A percentile compares a stretch with the other conserved stretches of the same genome.
phyloP scores from a whole-genome alignment of 495 filamentous ascomycete species.

The Pyronema omphalodes region DNA sequence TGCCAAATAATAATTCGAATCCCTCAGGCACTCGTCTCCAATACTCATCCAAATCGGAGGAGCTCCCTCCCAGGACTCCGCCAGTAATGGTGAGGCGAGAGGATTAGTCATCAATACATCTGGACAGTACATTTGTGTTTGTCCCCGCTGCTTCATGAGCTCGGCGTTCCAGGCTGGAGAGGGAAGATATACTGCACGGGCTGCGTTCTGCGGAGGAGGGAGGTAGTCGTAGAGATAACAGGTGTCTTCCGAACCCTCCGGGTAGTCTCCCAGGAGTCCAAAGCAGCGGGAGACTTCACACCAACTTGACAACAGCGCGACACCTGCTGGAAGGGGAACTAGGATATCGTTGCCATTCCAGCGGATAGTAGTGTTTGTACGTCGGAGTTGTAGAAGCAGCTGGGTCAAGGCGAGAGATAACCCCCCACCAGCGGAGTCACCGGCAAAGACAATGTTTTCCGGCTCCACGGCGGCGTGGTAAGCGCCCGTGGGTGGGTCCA shows the following conservation, averaged over 20 bases:
- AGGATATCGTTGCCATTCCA: constrained; percentile 42
- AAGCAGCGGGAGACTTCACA: constrained; percentile 54
- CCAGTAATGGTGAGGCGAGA: constrained; percentile 50
- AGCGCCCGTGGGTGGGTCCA: constrained; percentile 58
- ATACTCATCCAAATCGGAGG: constrained; percentile 55
- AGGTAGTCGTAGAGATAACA: constrained; percentile 65
- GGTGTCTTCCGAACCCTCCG: constrained; percentile 38
- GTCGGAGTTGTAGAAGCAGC: constrained; percentile 51
- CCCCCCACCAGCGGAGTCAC: constrained; percentile 81
- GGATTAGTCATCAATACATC: constrained; percentile 50
- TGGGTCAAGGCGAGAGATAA: constrained; percentile 54
- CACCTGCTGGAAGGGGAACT: constrained; percentile 51
- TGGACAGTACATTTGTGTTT: constrained; percentile 49
- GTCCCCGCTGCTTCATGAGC: constrained; percentile 33
- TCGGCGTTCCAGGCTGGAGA: constrained; percentile 51
- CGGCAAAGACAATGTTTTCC: constrained; percentile 55
- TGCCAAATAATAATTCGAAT: constrained; percentile 49
- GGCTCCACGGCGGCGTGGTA: constrained; percentile 52
- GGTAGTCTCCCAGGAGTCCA: constrained; percentile 4
- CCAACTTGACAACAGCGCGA: constrained; percentile 53
- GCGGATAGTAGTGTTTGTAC: constrained; percentile 31
- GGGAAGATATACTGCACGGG: constrained; percentile 28
- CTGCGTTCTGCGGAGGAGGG: constrained; percentile 29
- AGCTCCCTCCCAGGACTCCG: constrained; percentile 43
- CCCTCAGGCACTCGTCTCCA: constrained; percentile 65